Percentiles rank a stretch among this genome's conserved stretches.
These are phyloP conservation scores for Lecanicillium sp. DNA, from an alignment of 2,329 filamentous ascomycete genomes.

Conservation along the genomic window DNA sequence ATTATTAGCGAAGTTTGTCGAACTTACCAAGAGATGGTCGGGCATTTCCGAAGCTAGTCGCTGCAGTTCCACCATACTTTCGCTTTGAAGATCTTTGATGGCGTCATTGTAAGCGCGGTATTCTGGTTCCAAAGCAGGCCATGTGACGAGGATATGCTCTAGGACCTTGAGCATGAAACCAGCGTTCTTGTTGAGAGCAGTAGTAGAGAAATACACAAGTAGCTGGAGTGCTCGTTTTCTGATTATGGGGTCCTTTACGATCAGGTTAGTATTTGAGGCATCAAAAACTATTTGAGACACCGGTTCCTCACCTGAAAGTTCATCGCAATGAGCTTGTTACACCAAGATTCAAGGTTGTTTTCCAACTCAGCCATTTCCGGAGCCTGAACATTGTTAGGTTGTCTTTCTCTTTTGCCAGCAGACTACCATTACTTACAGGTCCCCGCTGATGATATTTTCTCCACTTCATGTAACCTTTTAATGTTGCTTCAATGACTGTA, in stretches of 20 bases:
- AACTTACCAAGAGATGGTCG: conserved; percentile 68
- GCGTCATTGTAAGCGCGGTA: conserved; percentile 74
- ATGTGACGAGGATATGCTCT: conserved; percentile 81
- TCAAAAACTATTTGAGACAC: too few relatives aligned
- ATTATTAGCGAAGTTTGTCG: conserved; percentile 13
- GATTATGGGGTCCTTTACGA: conserved; percentile 63
- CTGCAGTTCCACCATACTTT: conserved; percentile 82
- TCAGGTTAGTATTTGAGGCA: conserved; percentile 10
- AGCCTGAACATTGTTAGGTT: conserved; percentile 21
- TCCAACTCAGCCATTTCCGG: conserved; percentile 52
- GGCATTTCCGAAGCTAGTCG: conserved; percentile 84
- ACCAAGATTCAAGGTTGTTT: conserved; percentile 62
- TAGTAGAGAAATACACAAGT: conserved; percentile 76
- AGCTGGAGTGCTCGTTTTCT: conserved; percentile 74
- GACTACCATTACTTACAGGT: conserved; percentile 20
- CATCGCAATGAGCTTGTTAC: conserved; percentile 59
- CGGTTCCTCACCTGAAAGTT: conserved; percentile 50
- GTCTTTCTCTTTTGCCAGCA: neutral
- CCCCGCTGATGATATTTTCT: conserved; percentile 25
- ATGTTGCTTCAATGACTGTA: conserved; percentile 76
- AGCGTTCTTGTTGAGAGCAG: conserved; percentile 66
- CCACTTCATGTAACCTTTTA: conserved; percentile 88
- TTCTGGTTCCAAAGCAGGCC: conserved; percentile 63
- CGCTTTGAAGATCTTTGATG: conserved; percentile 77
- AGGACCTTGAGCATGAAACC: conserved; percentile 82